Evolutionary conservation across 768 basidiomycete genomes (phyloP), one percentile per base, ranked within the genome.

Genomic region (Tylopilus vinaceipallidus): DNA sequence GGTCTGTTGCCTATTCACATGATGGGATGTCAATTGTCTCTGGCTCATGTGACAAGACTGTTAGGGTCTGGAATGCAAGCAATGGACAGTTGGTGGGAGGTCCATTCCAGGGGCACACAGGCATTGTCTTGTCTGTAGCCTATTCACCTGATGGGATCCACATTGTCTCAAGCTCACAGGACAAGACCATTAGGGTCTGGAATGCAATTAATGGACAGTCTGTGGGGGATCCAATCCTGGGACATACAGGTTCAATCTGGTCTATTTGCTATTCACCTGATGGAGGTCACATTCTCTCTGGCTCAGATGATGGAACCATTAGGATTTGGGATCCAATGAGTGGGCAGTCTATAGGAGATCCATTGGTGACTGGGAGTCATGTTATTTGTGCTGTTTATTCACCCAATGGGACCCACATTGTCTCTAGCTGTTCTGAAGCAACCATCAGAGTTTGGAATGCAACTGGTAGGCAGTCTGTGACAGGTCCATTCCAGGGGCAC

Each of bases 401-500:
- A n/a, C n/a, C n/a, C n/a, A n/a, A n/a, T n/a, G n/a, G n/a, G n/a
- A 23, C 12, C 19, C 37, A 32, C 6, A 39, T 45, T 27, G 24
- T 20, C 13, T 45, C 45, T 45, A 26, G 45, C 4, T 45, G 35
- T 5, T 8, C 10, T 2, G 35, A 45, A 24, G 27, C 19, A 0
- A 45, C 35, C 10, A 36, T 45, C 6, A 45, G 35, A 14, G 35
- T 45, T 27, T 45, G 45, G 45, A 20, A 36, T 45, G 23, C 23
- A 33, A 27, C 38, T 19, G 24, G 17, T 43, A 13, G 23, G 1
- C 26, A 23, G 38, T n/a, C 1, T 33, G 39, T 48, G 32, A 14
- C 23, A 29, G 34, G 26, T 19, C 45, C 45, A 38, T 37, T 37
- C 16, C 48, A 49, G 17, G 48, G 48, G 20, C 48, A 49, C 6